Evolutionary conservation across 345 rosid genomes (phyloP).

Genomic region (Zanthoxylum bungeanum): DNA sequence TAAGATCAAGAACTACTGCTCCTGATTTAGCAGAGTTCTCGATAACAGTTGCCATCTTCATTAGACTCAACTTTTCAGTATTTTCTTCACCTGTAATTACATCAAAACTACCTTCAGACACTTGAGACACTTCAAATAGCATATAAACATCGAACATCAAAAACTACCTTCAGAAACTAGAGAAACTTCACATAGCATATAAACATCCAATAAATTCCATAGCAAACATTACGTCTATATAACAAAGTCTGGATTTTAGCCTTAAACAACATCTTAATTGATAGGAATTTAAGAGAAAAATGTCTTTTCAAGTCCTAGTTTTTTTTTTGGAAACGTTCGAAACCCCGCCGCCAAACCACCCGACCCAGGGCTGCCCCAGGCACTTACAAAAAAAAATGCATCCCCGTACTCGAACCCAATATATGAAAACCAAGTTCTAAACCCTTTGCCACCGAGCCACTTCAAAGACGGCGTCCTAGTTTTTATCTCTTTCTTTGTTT

Average conservation of each 20-base stretch:
- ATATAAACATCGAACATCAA: conserved; percentile 4
- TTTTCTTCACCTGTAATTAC: conserved; percentile 33
- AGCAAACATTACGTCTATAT: not conserved
- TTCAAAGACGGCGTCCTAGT: too few relatives aligned
- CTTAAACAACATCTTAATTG: not conserved
- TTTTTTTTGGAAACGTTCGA: too few relatives aligned
- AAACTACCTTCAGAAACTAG: conserved; percentile 3
- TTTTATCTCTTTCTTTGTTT: not conserved
- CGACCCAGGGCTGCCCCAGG: too few relatives aligned
- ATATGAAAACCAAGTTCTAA: too few relatives aligned
- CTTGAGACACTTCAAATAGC: not conserved
- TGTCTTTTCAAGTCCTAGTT: too few relatives aligned
- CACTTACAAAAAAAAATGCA: too few relatives aligned
- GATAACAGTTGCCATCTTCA: conserved; percentile 59
- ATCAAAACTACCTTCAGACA: conserved; percentile 11
- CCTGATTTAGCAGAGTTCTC: conserved; percentile 49
- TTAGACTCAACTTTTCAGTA: conserved; percentile 45
- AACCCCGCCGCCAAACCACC: too few relatives aligned
- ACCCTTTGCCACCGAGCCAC: too few relatives aligned
- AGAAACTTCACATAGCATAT: not conserved
- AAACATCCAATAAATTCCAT: not conserved
- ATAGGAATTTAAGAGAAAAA: not conserved
- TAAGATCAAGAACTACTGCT: conserved; percentile 44
- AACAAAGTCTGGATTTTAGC: too few relatives aligned
- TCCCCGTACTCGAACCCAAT: too few relatives aligned